Evolutionary conservation across 441 rosid genomes (phyloP).

Genomic region (Corymbia citriodora): DNA sequence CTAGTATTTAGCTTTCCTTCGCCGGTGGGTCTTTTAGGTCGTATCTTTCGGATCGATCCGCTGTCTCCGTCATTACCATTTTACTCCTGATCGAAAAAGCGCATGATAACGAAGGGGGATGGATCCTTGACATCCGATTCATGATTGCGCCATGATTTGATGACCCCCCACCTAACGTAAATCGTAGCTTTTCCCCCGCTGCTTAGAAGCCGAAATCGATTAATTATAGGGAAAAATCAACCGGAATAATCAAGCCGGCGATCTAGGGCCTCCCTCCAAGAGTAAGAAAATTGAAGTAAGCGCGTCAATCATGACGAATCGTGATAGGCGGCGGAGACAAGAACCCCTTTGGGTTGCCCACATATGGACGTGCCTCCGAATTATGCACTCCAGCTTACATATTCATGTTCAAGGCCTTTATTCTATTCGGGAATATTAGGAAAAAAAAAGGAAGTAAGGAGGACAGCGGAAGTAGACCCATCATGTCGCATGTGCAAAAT

Average conservation of each 20-base stretch:
- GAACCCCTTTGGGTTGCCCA: neutral
- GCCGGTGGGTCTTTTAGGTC: neutral
- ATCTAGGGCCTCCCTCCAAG: neutral
- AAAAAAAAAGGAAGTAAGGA: neutral
- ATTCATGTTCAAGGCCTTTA: neutral
- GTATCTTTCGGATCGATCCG: neutral
- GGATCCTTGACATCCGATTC: neutral
- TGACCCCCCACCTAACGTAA: neutral
- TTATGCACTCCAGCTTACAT: neutral
- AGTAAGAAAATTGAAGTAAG: neutral
- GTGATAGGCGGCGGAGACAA: neutral
- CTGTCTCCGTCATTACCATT: neutral
- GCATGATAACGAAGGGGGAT: neutral
- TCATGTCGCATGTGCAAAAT: neutral
- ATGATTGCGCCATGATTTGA: neutral
- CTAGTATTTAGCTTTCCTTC: neutral
- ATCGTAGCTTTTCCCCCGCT: neutral
- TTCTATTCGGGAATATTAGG: neutral
- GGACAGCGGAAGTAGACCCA: neutral
- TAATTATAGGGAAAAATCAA: neutral
- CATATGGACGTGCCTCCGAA: neutral
- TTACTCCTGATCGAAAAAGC: neutral
- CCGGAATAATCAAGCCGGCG: slow-evolving; percentile 4
- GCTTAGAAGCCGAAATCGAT: neutral
- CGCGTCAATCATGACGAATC: slow-evolving; percentile 5